phyloP scores from a whole-genome alignment of 768 basidiomycete genomes.

The Pleurotus djamor region DNA sequence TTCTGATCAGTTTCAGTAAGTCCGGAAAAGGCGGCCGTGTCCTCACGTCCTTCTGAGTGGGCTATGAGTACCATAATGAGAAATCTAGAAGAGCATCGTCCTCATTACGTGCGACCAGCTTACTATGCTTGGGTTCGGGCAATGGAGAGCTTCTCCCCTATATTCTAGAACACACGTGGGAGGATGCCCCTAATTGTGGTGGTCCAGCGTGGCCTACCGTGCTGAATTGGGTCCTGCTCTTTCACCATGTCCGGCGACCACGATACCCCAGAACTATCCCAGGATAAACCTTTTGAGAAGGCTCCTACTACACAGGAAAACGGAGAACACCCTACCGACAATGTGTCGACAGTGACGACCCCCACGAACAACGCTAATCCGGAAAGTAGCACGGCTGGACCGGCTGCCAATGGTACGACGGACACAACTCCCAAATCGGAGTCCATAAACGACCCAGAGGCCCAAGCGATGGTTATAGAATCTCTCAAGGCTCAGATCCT shows the following conservation, averaged over 20 bases:
- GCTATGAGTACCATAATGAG: too few species aligned
- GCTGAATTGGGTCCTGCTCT: not conserved
- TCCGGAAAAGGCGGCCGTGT: too few species aligned
- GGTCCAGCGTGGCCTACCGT: not conserved
- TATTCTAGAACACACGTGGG: too few species aligned
- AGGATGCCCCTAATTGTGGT: not conserved
- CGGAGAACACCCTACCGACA: not conserved
- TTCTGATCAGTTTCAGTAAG: too few species aligned
- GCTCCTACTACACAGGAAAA: not conserved
- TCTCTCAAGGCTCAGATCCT: conserved; percentile 80
- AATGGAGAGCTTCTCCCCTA: too few species aligned
- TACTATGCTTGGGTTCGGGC: too few species aligned
- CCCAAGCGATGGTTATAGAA: conserved; percentile 80
- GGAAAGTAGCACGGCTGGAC: not conserved
- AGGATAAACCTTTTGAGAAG: conserved; percentile 5
- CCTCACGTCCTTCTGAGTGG: too few species aligned
- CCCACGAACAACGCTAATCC: not conserved
- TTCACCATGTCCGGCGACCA: not conserved
- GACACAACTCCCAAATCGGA: not conserved
- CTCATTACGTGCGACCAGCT: too few species aligned
- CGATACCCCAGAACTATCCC: not conserved
- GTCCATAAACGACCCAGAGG: conserved; percentile 43
- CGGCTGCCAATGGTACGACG: not conserved
- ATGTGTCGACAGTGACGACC: not conserved
- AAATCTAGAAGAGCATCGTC: too few species aligned